Evolutionary conservation across 139 green algal species (phyloP).

Genomic region (Chlorella sp.): DNA sequence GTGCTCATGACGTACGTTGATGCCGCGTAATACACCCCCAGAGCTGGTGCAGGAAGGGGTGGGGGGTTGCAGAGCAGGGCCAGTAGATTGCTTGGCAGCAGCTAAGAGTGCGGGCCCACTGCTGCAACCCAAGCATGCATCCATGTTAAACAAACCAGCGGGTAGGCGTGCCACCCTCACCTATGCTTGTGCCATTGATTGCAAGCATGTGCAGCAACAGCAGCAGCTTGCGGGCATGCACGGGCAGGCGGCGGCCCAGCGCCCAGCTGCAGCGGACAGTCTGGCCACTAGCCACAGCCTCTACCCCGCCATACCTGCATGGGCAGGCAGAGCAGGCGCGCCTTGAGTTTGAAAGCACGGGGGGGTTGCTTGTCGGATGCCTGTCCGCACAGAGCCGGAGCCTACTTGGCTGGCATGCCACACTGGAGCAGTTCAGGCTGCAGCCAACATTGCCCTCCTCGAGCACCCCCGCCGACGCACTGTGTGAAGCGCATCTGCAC

Average conservation of each 20-base stretch:
- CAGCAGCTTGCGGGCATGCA: not conserved
- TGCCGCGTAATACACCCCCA: not conserved
- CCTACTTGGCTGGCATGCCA: not conserved
- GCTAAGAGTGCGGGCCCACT: no score
- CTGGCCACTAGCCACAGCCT: not conserved
- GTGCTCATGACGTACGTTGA: not conserved
- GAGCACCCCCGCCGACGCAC: not conserved
- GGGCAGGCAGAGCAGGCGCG: not conserved
- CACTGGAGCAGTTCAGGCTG: no score
- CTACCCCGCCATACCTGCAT: conserved; percentile 24
- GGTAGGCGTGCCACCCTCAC: not conserved
- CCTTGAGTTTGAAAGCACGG: not conserved
- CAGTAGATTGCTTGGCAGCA: no score
- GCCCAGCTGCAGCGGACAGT: not conserved
- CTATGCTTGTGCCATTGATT: conserved; percentile 12
- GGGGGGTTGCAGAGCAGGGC: no score
- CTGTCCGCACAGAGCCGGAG: not conserved
- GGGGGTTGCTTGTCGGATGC: no score
- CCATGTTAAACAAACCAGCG: no score
- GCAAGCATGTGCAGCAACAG: conserved; percentile 19
- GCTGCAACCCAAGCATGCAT: no score
- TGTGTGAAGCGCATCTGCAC: conserved; percentile 48
- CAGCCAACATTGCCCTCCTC: not conserved
- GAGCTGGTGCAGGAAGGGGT: not conserved
- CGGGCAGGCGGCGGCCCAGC: not conserved